Conservation (phyloP, 305 asterid species). For the Fraxinus floribunda region DNA sequence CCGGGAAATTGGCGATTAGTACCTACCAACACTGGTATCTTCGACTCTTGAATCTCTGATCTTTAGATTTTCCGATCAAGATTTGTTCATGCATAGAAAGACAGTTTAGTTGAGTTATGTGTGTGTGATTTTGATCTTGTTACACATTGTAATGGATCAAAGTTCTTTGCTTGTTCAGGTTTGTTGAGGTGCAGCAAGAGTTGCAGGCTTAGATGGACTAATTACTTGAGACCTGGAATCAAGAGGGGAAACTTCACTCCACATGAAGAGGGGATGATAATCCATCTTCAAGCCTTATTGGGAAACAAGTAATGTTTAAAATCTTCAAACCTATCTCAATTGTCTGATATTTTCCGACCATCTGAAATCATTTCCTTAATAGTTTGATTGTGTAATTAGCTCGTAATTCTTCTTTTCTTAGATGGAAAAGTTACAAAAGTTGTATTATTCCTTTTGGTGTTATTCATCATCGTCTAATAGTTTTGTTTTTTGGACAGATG, state of each 20-base stretch:
- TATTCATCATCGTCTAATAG: background rate
- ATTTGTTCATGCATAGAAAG: background rate
- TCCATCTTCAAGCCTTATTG: constrained; percentile 89
- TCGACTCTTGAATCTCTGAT: background rate
- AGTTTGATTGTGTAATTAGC: background rate
- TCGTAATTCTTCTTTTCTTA: background rate
- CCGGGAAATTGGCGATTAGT: constrained; percentile 96
- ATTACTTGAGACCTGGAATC: constrained; percentile 92
- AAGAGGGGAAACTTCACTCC: constrained; percentile 95
- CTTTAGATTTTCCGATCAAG: background rate
- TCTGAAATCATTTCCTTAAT: background rate
- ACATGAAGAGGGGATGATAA: constrained; percentile 96
- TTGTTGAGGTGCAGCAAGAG: constrained; percentile 97
- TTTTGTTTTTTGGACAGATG: constrained; percentile 45
- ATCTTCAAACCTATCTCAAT: background rate
- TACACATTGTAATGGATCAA: background rate
- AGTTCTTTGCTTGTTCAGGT: constrained; percentile 34
- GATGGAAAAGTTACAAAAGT: background rate
- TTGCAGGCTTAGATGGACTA: constrained; percentile 94
- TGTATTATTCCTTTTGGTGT: background rate
- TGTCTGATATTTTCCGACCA: background rate
- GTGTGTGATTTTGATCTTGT: background rate
- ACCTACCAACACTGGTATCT: constrained; percentile 76
- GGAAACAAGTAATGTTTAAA: constrained; percentile 79
- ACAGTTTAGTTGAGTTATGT: background rate